Conservation (phyloP, 2,329 filamentous ascomycete species). For the Fusarium zealandicum region DNA sequence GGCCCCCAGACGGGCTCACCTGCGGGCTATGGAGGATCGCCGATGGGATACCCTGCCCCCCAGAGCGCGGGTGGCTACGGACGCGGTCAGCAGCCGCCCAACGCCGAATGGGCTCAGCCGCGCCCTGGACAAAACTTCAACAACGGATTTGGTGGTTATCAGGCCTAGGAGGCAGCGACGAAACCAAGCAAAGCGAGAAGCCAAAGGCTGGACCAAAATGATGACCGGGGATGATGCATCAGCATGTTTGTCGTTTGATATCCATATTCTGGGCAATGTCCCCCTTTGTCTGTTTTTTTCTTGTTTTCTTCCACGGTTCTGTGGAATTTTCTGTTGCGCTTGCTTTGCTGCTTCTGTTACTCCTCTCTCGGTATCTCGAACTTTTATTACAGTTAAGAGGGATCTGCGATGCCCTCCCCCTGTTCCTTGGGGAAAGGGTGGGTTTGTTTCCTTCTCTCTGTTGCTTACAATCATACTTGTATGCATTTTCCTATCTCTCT, state of each 20-base stretch:
- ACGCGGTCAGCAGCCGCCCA: conserved; percentile 71
- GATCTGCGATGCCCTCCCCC: conserved; percentile 26
- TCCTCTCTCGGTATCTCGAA: conserved; percentile 34
- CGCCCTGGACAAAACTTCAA: conserved; percentile 63
- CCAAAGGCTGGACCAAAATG: conserved; percentile 34
- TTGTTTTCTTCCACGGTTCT: conserved; percentile 34
- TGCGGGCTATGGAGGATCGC: conserved; percentile 68
- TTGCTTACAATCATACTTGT: conserved; percentile 39
- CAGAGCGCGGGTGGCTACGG: conserved; percentile 85
- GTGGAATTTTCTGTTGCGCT: conserved; percentile 33
- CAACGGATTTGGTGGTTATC: conserved; percentile 70
- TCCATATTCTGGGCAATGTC: conserved; percentile 27
- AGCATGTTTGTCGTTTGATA: conserved; percentile 34
- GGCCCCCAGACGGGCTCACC: conserved; percentile 68
- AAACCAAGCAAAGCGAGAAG: conserved; percentile 35
- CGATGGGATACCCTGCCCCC: conserved; percentile 74
- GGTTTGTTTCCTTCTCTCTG: conserved; percentile 39
- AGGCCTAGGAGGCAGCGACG: conserved; percentile 56
- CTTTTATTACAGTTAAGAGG: conserved; percentile 31
- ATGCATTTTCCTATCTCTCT: conserved; percentile 38
- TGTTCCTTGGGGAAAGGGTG: conserved; percentile 24
- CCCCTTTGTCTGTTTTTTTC: conserved; percentile 31
- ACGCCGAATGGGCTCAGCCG: conserved; percentile 62
- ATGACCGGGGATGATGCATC: conserved; percentile 31
- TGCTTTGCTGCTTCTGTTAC: conserved; percentile 36